Evolutionary conservation across 2,329 filamentous ascomycete species (phyloP).

Genomic region (Ophiostoma triangulosporum): DNA sequence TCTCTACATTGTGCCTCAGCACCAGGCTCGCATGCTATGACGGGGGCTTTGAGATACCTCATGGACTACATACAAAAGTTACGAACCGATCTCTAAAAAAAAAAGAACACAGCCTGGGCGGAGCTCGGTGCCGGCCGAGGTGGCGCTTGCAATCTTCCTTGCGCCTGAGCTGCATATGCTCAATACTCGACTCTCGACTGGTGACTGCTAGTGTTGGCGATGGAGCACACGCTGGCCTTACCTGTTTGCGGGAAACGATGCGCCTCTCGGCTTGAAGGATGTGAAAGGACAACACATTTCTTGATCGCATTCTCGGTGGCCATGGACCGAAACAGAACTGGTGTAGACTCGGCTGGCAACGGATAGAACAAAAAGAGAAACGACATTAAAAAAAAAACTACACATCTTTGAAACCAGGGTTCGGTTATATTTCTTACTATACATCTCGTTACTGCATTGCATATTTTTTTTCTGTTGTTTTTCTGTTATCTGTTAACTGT

Average conservation of each 20-base stretch:
- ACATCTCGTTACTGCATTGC: conserved; percentile 8
- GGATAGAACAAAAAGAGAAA: conserved; percentile 17
- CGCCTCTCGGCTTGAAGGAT: too few species aligned
- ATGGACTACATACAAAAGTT: too few species aligned
- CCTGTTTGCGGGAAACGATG: too few species aligned
- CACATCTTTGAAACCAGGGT: background rate
- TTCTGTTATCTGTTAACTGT: conserved; percentile 10
- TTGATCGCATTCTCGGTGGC: background rate
- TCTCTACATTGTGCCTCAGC: background rate
- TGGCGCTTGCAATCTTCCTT: background rate
- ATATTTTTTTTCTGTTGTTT: background rate
- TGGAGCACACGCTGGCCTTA: background rate
- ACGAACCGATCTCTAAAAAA: too few species aligned
- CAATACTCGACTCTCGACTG: background rate
- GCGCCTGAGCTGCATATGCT: background rate
- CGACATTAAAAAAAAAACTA: conserved; percentile 15
- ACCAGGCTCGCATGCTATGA: background rate
- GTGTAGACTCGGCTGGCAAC: conserved; percentile 19
- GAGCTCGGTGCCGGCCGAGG: background rate
- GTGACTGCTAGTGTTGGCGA: background rate
- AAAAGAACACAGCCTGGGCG: background rate
- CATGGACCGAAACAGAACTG: conserved; percentile 14
- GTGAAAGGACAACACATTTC: too few species aligned
- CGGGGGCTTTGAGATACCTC: background rate
- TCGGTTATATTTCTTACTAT: background rate